Evolutionary conservation across 768 basidiomycete genomes (phyloP).

Genomic region (Tylopilus subfusipes): DNA sequence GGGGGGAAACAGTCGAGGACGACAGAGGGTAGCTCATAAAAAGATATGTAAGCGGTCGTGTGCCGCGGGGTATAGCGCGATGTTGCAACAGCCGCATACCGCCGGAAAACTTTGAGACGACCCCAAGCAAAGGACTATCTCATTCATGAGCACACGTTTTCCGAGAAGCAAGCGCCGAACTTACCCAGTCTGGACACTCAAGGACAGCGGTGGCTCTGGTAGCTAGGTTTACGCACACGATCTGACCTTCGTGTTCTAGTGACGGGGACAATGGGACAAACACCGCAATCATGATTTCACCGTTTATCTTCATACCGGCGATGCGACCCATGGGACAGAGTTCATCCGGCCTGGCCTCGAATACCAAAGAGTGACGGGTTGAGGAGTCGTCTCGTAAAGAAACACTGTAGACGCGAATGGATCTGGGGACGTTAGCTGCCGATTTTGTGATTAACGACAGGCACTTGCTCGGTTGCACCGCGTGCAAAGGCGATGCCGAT

Average conservation of each 20-base stretch:
- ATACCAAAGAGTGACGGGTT: constrained; percentile 7
- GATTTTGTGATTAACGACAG: not conserved
- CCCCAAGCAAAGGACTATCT: constrained; percentile 9
- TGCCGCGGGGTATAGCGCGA: not conserved
- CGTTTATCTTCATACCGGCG: constrained; percentile 20
- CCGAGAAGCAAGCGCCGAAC: not conserved
- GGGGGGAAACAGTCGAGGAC: constrained; percentile 8
- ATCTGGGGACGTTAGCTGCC: constrained; percentile 10
- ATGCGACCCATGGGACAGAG: constrained; percentile 16
- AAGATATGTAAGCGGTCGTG: constrained; percentile 6
- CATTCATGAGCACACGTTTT: constrained; percentile 1
- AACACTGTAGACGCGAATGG: constrained; percentile 24
- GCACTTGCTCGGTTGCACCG: constrained; percentile 17
- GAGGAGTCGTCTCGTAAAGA: constrained; percentile 6
- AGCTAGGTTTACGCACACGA: constrained; percentile 21
- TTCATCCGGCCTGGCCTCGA: constrained; percentile 16
- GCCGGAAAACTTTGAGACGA: constrained; percentile 15
- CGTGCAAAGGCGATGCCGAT: constrained; percentile 21
- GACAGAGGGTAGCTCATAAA: constrained; percentile 15
- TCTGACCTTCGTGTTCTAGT: constrained; percentile 1
- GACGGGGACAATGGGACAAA: constrained; percentile 8
- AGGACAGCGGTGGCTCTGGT: constrained; percentile 11
- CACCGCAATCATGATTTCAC: constrained; percentile 18
- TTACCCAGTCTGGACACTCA: constrained; percentile 19
- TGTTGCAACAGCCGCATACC: constrained; percentile 6